phyloP scores from a whole-genome alignment of 768 basidiomycete species.

The Rhizopogon sp. region DNA sequence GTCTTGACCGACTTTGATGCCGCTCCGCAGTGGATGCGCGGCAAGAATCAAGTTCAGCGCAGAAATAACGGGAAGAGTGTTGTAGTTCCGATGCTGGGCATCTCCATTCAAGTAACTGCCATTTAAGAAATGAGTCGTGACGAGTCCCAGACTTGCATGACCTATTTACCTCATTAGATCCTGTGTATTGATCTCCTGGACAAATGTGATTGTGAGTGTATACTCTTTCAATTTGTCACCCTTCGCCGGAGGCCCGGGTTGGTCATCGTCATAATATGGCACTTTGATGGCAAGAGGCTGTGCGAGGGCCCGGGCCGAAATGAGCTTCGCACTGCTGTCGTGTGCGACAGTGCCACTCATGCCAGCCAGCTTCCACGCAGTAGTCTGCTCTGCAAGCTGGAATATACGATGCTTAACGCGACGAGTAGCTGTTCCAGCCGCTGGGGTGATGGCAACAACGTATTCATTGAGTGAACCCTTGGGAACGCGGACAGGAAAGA shows the following conservation, averaged over 20 bases:
- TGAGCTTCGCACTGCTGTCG: conserved; percentile 41
- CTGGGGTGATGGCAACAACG: conserved; percentile 37
- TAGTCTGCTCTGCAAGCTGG: conserved; percentile 40
- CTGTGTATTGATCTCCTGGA: conserved; percentile 38
- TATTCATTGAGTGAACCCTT: conserved; percentile 46
- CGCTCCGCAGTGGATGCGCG: conserved; percentile 39
- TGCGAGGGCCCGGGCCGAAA: conserved; percentile 35
- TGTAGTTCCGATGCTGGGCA: conserved; percentile 36
- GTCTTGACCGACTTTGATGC: conserved; percentile 49
- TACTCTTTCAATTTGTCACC: conserved; percentile 33
- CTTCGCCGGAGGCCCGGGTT: conserved; percentile 23
- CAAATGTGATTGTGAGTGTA: conserved; percentile 38
- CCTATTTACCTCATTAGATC: conserved; percentile 33
- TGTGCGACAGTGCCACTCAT: conserved; percentile 41
- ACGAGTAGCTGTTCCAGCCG: conserved; percentile 23
- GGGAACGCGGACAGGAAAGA: conserved; percentile 45
- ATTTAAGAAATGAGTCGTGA: neutral
- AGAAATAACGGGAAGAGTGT: conserved; percentile 41
- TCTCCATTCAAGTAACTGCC: conserved; percentile 43
- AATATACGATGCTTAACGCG: conserved; percentile 44
- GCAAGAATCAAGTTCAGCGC: conserved; percentile 48
- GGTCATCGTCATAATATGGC: conserved; percentile 42
- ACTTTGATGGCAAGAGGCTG: conserved; percentile 37
- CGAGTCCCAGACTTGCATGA: neutral
- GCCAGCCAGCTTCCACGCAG: conserved; percentile 35